Percentiles rank a stretch among this genome's conserved stretches.
phyloP scores from a whole-genome alignment of 768 basidiomycete genomes.

The Boletus sensibilis region DNA sequence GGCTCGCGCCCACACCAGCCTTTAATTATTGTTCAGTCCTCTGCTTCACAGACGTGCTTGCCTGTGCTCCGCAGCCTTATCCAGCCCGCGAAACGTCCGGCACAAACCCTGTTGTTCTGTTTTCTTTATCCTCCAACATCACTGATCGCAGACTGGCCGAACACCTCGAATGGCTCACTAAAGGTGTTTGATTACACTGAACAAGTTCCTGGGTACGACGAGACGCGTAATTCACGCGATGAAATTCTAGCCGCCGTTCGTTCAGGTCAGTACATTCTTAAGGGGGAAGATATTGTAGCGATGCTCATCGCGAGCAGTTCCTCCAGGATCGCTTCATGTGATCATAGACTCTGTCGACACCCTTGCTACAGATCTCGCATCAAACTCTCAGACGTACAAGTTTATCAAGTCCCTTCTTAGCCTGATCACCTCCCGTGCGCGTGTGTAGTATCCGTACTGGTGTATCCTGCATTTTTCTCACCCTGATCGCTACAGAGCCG shows the following conservation, averaged over 20 bases:
- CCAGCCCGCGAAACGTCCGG: conserved; percentile 20
- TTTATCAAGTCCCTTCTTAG: conserved; percentile 49
- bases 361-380: conserved; percentile 55
- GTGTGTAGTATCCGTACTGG: conserved; percentile 37
- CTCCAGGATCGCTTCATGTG: conserved; percentile 53
- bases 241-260: conserved; percentile 44
- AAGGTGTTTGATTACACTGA: conserved; percentile 50
- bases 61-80: conserved; percentile 54
- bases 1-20: conserved; percentile 36
- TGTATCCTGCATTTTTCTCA: conserved; percentile 9
- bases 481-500: conserved; percentile 35
- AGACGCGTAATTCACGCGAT: conserved; percentile 35
- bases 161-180: conserved; percentile 22
- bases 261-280: conserved; percentile 29
- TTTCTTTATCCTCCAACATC: conserved; percentile 55
- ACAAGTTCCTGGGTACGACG: conserved; percentile 53
- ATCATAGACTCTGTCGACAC: conserved; percentile 75
- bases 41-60: conserved; percentile 53
- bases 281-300: background rate
- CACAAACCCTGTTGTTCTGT: conserved; percentile 49
- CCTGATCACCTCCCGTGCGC: conserved; percentile 45
- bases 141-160: conserved; percentile 35
- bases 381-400: conserved; percentile 50
- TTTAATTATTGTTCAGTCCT: conserved; percentile 58
- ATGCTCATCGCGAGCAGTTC: conserved; percentile 31